Conservation (phyloP, 2,329 filamentous ascomycete genomes). For the Magnaporthiopsis incrustans region DNA sequence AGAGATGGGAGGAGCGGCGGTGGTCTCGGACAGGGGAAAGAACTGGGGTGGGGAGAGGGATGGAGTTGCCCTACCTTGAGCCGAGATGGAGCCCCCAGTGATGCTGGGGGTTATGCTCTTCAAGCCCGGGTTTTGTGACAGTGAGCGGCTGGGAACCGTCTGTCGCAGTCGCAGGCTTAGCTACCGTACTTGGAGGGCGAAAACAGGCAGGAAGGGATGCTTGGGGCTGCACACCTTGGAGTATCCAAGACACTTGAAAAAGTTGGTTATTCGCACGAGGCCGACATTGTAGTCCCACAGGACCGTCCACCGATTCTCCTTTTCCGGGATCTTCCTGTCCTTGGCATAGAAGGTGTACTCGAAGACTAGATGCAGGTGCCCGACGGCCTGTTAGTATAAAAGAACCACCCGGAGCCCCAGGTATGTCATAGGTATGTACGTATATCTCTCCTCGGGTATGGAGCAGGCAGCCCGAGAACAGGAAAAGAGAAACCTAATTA, state of each 20-base stretch:
- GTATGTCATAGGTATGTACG: background rate
- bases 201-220: too few relatives aligned
- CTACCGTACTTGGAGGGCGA: background rate
- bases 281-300: constrained; percentile 98
- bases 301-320: constrained; percentile 56
- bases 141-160: constrained; percentile 83
- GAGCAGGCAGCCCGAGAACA: background rate
- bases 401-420: background rate
- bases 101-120: constrained; percentile 90
- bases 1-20: background rate
- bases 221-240: constrained; percentile 59
- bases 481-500: background rate
- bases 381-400: background rate
- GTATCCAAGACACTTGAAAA: constrained; percentile 87
- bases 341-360: constrained; percentile 75
- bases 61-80: constrained; percentile 60
- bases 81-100: constrained; percentile 81
- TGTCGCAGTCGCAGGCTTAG: constrained; percentile 27
- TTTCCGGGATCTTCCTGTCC: constrained; percentile 37
- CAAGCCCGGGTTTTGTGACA: constrained; percentile 70
- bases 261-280: constrained; percentile 84
- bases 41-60: constrained; percentile 1
- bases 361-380: constrained; percentile 49
- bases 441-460: too few relatives aligned
- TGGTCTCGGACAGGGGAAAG: background rate